A percentile compares a stretch with the other conserved stretches of the same genome.
Evolutionary conservation across 176 grass and related monocot genomes (phyloP).

Genomic region (Eragrostis curvula): DNA sequence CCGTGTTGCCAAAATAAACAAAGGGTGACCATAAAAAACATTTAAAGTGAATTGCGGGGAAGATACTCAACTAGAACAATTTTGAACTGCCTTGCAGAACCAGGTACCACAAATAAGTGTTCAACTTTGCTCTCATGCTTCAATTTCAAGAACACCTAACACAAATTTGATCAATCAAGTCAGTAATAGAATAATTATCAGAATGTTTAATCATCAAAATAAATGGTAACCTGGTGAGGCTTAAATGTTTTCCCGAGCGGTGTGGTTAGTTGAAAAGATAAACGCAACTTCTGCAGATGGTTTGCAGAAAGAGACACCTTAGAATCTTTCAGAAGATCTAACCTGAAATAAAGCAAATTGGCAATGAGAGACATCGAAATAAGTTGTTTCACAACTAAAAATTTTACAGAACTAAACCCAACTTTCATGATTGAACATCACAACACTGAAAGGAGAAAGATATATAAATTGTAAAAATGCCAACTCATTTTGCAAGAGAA

Average conservation of each 20-base stretch:
- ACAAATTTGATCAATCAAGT: slow-evolving; percentile 43
- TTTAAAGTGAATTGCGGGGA: slow-evolving; percentile 1
- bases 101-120: slow-evolving; percentile 82
- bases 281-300: slow-evolving; percentile 81
- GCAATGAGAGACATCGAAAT: slow-evolving; percentile 37
- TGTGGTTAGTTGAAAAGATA: slow-evolving; percentile 84
- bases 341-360: slow-evolving; percentile 53
- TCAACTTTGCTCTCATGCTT: slow-evolving; percentile 94
- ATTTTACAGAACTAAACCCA: slow-evolving; percentile 2
- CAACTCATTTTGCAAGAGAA: slow-evolving; percentile 11
- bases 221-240: slow-evolving; percentile 78
- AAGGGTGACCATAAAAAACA: neutral
- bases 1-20: neutral
- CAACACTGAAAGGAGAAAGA: neutral
- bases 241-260: slow-evolving; percentile 81
- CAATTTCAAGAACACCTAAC: slow-evolving; percentile 84
- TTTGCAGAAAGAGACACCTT: slow-evolving; percentile 73
- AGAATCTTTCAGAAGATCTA: slow-evolving; percentile 79
- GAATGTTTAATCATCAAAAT: slow-evolving; percentile 21
- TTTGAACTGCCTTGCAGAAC: slow-evolving; percentile 82
- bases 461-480: neutral
- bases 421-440: neutral
- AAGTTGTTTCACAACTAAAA: neutral
- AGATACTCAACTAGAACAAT: slow-evolving; percentile 73
- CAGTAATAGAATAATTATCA: slow-evolving; percentile 12